A percentile compares a stretch with the other conserved stretches of the same genome.
Evolutionary conservation across 768 basidiomycete genomes (phyloP).

Genomic region (Kwoniella europaea): DNA sequence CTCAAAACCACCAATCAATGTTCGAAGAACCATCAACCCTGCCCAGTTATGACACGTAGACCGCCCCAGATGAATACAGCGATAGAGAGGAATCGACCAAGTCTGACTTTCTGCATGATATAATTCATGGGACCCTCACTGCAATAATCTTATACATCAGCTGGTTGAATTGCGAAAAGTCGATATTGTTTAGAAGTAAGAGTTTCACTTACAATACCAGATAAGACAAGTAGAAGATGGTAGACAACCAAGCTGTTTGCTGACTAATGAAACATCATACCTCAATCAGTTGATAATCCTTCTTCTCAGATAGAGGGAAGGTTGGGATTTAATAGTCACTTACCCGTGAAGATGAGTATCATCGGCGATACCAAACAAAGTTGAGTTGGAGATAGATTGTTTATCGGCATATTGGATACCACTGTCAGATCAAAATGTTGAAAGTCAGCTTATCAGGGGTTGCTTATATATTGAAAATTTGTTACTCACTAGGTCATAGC

Average conservation of each 20-base stretch:
- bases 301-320: too few species aligned
- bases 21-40: not conserved
- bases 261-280: not conserved
- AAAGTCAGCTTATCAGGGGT: too few species aligned
- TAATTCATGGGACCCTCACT: slow-evolving; percentile 1
- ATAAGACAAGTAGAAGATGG: slow-evolving; percentile 3
- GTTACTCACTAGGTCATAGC: slow-evolving; percentile 2
- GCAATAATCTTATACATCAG: too few species aligned
- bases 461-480: too few species aligned
- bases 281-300: not conserved
- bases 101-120: slow-evolving; percentile 8
- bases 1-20: not conserved
- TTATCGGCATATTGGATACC: slow-evolving; percentile 12
- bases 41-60: not conserved
- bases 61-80: not conserved
- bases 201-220: slow-evolving; percentile 1
- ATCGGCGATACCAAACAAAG: slow-evolving; percentile 1
- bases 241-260: slow-evolving; percentile 5
- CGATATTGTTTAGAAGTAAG: too few species aligned
- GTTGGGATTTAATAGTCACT: not conserved
- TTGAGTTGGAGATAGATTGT: not conserved
- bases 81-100: slow-evolving; percentile 5
- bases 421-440: not conserved
- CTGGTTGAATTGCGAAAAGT: too few species aligned
- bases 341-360: slow-evolving; percentile 5